Percentiles rank a stretch among this genome's conserved stretches.
phyloP scores from a whole-genome alignment of 352 stramenopile genomes.

The Globisporangium spinosum region DNA sequence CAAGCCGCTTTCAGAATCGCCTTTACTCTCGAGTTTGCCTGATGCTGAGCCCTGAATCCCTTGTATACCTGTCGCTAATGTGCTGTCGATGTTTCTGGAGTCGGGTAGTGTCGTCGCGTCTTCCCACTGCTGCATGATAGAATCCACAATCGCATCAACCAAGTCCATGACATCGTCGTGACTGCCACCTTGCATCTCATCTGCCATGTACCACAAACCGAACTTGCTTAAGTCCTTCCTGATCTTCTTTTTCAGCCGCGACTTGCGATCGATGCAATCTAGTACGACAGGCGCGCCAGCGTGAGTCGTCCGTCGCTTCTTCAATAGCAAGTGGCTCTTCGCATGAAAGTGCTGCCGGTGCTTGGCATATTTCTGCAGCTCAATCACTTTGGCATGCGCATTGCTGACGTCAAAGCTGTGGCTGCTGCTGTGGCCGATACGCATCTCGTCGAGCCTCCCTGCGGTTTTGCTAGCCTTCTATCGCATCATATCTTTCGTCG shows the following conservation, averaged over 20 bases:
- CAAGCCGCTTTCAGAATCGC: neutral
- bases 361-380: conserved; percentile 9
- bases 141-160: conserved; percentile 47
- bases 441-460: neutral
- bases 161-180: conserved; percentile 31
- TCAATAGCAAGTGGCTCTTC: conserved; percentile 14
- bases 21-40: neutral
- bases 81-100: neutral
- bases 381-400: neutral
- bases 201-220: conserved; percentile 46
- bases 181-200: neutral
- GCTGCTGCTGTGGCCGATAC: conserved; percentile 4
- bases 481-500: conserved; percentile 9
- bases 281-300: conserved; percentile 31
- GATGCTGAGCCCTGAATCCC: neutral
- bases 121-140: conserved; percentile 59
- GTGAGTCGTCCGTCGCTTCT: conserved; percentile 29
- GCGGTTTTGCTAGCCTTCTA: conserved; percentile 17
- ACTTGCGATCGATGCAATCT: conserved; percentile 27
- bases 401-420: neutral
- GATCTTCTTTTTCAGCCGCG: conserved; percentile 42
- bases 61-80: neutral
- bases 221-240: conserved; percentile 55
- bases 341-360: conserved; percentile 18
- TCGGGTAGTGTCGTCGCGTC: conserved; percentile 3